Percentiles rank a stretch among this genome's conserved stretches.
Conservation (phyloP, 148 eudicot species). For the Silene conica region DNA sequence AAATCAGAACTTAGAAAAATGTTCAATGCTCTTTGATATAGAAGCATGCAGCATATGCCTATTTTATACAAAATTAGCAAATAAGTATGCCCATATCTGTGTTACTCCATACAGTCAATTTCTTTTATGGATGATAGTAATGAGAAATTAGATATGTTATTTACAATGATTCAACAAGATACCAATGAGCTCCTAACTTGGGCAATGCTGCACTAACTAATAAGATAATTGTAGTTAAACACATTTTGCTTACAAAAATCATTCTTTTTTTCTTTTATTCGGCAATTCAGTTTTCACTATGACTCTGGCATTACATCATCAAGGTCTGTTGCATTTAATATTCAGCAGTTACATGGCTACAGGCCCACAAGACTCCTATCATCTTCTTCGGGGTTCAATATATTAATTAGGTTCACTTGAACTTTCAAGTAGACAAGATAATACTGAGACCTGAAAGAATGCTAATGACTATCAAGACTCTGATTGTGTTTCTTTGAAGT, state of each 20-base stretch:
- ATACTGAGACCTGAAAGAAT: too few relatives aligned
- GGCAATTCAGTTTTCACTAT: background rate
- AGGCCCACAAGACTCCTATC: too few relatives aligned
- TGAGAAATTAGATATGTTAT: background rate
- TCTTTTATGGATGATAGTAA: background rate
- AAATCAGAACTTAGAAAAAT: background rate
- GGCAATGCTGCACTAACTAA: background rate
- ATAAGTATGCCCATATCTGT: background rate
- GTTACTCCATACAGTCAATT: background rate
- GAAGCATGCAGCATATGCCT: background rate
- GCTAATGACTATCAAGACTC: too few relatives aligned
- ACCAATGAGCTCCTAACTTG: background rate
- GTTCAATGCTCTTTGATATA: background rate
- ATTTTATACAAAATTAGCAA: constrained; percentile 5
- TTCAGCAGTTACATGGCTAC: too few relatives aligned
- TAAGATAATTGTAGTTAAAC: background rate
- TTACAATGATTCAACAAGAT: background rate
- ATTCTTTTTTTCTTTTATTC: background rate
- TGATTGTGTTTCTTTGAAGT: too few relatives aligned
- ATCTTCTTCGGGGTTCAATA: too few relatives aligned
- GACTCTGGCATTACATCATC: too few relatives aligned
- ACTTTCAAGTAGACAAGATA: too few relatives aligned
- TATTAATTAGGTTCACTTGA: too few relatives aligned
- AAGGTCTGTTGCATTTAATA: too few relatives aligned
- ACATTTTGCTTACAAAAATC: background rate